These are phyloP conservation scores for Inga leiocalycina DNA, from an alignment of 306 rosid genomes.

Conservation along the genomic window DNA sequence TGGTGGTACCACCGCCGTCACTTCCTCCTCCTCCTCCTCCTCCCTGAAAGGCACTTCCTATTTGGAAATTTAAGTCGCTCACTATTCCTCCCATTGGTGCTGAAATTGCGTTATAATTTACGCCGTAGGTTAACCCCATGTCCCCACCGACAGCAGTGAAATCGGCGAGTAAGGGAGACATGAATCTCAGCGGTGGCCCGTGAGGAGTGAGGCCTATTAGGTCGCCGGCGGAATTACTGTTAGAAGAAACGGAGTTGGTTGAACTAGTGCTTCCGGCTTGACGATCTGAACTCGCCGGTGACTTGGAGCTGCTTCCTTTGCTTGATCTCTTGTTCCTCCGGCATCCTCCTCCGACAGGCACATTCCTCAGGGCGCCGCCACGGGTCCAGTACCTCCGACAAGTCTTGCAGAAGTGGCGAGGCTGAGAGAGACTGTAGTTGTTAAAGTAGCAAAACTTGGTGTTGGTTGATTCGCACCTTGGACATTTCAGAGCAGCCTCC, in stretches of 20 bases:
- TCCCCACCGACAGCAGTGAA: slow-evolving; percentile 33
- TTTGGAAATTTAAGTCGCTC: slow-evolving; percentile 66
- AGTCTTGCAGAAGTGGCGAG: slow-evolving; percentile 83
- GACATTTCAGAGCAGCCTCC: slow-evolving; percentile 69
- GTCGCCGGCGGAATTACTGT: slow-evolving; percentile 31
- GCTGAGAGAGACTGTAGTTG: slow-evolving; percentile 86
- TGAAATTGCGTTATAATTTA: slow-evolving; percentile 44
- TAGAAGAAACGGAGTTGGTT: slow-evolving; percentile 41
- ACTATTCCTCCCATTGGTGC: slow-evolving; percentile 52
- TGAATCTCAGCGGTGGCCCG: slow-evolving; percentile 52
- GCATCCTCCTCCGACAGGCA: slow-evolving; percentile 88
- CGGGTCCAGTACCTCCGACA: slow-evolving; percentile 95
- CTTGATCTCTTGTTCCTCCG: slow-evolving; percentile 74
- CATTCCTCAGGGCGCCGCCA: slow-evolving; percentile 83
- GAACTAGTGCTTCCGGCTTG: slow-evolving; percentile 58
- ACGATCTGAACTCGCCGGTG: slow-evolving; percentile 62
- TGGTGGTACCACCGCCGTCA: background rate
- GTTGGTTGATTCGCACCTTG: slow-evolving; percentile 80
- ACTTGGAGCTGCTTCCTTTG: slow-evolving; percentile 61
- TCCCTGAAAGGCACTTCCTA: slow-evolving; percentile 48
- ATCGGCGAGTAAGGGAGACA: slow-evolving; percentile 46
- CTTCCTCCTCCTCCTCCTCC: slow-evolving; percentile 18
- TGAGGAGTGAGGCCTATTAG: slow-evolving; percentile 38
- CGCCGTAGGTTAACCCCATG: slow-evolving; percentile 59
- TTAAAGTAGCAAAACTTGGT: slow-evolving; percentile 91